Evolutionary conservation across 305 asterid species (phyloP).

Genomic region (Fraxinus platypoda): DNA sequence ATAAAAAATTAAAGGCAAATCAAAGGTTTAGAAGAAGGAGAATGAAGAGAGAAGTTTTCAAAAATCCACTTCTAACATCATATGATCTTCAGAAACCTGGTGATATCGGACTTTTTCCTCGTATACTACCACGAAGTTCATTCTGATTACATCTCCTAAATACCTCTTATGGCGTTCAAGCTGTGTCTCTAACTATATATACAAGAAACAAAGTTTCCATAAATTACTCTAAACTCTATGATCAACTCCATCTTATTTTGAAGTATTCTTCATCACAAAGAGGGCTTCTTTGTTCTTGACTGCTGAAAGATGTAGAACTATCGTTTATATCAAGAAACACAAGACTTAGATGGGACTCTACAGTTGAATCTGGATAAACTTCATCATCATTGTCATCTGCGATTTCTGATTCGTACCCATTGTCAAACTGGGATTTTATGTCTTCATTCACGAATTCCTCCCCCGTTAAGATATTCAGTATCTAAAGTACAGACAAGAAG

Average conservation of each 20-base stretch:
- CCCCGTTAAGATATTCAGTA: constrained; percentile 61
- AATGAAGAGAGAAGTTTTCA: background rate
- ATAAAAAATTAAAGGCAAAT: too few relatives aligned
- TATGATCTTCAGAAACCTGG: background rate
- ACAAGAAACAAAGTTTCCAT: background rate
- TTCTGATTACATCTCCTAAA: constrained; percentile 24
- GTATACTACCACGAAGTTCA: background rate
- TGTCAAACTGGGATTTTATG: constrained; percentile 11
- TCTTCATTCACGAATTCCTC: constrained; percentile 36
- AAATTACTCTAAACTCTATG: constrained; percentile 57
- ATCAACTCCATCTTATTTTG: constrained; percentile 69
- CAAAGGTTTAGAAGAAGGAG: background rate
- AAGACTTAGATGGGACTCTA: constrained; percentile 72
- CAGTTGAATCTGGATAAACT: constrained; percentile 83
- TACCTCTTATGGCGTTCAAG: constrained; percentile 38
- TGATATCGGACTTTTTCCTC: background rate
- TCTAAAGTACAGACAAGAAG: constrained; percentile 32
- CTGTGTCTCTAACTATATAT: background rate
- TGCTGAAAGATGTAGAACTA: constrained; percentile 56
- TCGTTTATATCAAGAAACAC: constrained; percentile 72
- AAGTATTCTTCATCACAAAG: constrained; percentile 64
- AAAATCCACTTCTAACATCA: background rate
- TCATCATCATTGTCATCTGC: constrained; percentile 71
- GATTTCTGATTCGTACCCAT: constrained; percentile 30
- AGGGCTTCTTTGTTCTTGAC: constrained; percentile 67